Conservation (phyloP, 176 grass and related monocot genomes). For the Cenchrus purpureus region DNA sequence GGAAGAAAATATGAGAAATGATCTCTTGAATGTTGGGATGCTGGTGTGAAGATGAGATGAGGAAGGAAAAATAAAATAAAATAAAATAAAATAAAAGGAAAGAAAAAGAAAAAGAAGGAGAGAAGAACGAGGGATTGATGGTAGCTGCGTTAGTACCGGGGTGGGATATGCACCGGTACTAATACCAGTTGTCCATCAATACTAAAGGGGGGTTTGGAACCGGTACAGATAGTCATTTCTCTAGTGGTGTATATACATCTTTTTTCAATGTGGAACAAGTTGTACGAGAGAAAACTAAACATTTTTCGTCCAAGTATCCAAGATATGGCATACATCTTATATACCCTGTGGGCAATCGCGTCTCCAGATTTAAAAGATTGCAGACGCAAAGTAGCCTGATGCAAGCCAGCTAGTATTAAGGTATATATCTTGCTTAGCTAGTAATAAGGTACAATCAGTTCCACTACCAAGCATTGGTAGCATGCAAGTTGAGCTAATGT, state of each 20-base stretch:
- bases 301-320: neutral
- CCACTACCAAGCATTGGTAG: neutral
- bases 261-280: neutral
- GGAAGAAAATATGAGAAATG: no score
- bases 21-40: no score
- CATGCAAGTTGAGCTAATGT: constrained; percentile 6
- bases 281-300: neutral
- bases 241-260: neutral
- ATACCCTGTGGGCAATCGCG: neutral
- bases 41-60: no score
- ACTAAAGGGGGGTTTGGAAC: no score
- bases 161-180: no score
- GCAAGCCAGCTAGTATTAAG: neutral
- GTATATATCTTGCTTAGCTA: neutral
- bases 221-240: no score
- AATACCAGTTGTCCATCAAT: no score
- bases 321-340: constrained; percentile 9
- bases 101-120: no score
- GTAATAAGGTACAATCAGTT: neutral
- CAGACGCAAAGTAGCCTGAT: neutral
- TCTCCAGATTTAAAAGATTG: neutral
- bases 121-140: no score
- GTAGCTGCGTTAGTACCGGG: no score
- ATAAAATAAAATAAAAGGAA: no score
- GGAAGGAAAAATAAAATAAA: no score